These are phyloP conservation scores for Pneumocystis sp. DNA, from an alignment of 1,139 yeast genomes.

Conservation along the genomic window DNA sequence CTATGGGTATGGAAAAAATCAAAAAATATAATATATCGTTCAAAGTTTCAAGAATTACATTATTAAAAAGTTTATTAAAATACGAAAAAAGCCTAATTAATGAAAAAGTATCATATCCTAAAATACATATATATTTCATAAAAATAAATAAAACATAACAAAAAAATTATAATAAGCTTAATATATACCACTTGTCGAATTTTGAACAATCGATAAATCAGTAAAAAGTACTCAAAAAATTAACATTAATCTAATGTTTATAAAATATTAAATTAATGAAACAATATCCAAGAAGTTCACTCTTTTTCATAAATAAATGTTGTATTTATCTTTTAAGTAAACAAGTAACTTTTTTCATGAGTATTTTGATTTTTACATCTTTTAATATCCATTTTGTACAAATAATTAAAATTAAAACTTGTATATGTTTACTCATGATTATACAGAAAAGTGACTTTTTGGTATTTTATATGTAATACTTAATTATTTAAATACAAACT, in stretches of 20 bases:
- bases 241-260: constrained; percentile 39
- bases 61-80: background rate
- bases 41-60: background rate
- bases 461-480: too few relatives aligned
- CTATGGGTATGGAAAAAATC: background rate
- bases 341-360: constrained; percentile 46
- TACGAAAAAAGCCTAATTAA: background rate
- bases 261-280: background rate
- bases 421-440: constrained; percentile 32
- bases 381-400: constrained; percentile 24
- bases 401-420: background rate
- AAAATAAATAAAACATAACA: background rate
- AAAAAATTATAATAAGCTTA: background rate
- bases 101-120: background rate
- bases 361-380: constrained; percentile 57
- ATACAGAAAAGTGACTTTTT: constrained; percentile 36
- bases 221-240: constrained; percentile 54
- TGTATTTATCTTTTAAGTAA: constrained; percentile 54
- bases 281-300: background rate
- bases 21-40: background rate
- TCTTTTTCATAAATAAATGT: constrained; percentile 66
- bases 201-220: constrained; percentile 35
- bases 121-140: background rate
- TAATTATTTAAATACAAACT: too few relatives aligned
- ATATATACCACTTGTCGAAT: constrained; percentile 13